Conservation (phyloP, 768 basidiomycete genomes). For the Hygrophoropsis aurantiaca region DNA sequence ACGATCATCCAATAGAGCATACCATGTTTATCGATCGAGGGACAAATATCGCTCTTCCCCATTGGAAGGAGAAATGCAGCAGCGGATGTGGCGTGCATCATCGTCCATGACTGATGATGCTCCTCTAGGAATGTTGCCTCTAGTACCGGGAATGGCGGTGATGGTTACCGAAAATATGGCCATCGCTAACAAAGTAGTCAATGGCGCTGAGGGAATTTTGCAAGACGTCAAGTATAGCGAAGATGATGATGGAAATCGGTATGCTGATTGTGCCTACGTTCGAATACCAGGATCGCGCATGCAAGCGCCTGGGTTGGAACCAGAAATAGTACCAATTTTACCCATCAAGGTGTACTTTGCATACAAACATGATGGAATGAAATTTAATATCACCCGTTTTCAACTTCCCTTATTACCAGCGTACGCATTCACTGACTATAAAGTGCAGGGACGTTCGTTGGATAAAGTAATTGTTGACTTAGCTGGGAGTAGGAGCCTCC, state of each 20-base stretch:
- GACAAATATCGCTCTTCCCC: background rate
- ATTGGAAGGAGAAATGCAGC: background rate
- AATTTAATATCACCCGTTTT: too few relatives aligned
- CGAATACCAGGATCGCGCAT: background rate
- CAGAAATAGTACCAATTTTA: background rate
- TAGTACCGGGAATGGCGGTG: background rate
- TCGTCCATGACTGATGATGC: background rate
- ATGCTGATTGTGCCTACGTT: background rate
- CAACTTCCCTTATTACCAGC: conserved; percentile 33
- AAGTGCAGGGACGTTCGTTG: conserved; percentile 40
- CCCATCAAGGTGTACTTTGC: background rate
- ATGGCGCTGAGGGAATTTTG: background rate
- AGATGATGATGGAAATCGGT: background rate
- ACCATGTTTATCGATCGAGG: background rate
- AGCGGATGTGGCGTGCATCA: background rate
- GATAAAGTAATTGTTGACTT: conserved; percentile 36
- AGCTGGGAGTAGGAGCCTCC: conserved; percentile 13
- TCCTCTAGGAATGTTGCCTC: background rate
- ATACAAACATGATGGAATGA: background rate
- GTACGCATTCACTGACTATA: conserved; percentile 44
- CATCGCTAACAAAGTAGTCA: background rate
- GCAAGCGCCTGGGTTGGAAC: background rate
- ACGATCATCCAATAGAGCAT: background rate
- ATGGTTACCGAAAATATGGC: background rate
- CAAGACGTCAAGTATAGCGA: background rate